Conservation (phyloP, 495 filamentous ascomycete species). For the Trichoderma virens region DNA sequence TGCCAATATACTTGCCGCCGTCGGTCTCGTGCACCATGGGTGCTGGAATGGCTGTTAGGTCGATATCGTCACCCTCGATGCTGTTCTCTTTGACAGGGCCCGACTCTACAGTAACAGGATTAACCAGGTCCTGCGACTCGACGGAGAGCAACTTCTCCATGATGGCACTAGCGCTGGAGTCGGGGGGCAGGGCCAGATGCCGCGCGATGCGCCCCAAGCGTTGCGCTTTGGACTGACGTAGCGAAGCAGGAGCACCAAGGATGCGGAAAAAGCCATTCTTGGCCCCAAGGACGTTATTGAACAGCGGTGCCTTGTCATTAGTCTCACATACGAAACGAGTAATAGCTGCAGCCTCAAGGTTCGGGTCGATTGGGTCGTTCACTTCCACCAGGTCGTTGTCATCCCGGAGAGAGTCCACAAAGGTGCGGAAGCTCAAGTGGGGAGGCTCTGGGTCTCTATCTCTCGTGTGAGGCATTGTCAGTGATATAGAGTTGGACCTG, state of each 20-base stretch:
- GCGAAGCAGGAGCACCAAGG: conserved; percentile 27
- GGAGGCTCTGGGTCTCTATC: neutral
- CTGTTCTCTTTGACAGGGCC: conserved; percentile 32
- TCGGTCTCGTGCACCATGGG: conserved; percentile 29
- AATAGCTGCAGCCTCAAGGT: conserved; percentile 33
- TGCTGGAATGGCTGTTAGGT: conserved; percentile 28
- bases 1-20: conserved; percentile 36
- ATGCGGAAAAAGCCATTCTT: conserved; percentile 32
- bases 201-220: conserved; percentile 30
- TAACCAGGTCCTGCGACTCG: conserved; percentile 20
- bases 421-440: neutral
- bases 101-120: conserved; percentile 18
- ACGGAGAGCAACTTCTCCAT: conserved; percentile 26
- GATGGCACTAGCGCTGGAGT: conserved; percentile 24
- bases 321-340: conserved; percentile 31
- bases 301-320: conserved; percentile 32
- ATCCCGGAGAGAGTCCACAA: neutral
- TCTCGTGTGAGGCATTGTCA: neutral
- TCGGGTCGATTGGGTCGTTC: conserved; percentile 26
- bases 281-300: conserved; percentile 33
- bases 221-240: conserved; percentile 21
- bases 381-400: conserved; percentile 34
- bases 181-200: conserved; percentile 26
- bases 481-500: neutral
- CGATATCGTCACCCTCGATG: conserved; percentile 26